A percentile compares a stretch with the other conserved stretches of the same genome.
Evolutionary conservation across 176 grass and related monocot genomes (phyloP).

Genomic region (Oryza glaberrima): DNA sequence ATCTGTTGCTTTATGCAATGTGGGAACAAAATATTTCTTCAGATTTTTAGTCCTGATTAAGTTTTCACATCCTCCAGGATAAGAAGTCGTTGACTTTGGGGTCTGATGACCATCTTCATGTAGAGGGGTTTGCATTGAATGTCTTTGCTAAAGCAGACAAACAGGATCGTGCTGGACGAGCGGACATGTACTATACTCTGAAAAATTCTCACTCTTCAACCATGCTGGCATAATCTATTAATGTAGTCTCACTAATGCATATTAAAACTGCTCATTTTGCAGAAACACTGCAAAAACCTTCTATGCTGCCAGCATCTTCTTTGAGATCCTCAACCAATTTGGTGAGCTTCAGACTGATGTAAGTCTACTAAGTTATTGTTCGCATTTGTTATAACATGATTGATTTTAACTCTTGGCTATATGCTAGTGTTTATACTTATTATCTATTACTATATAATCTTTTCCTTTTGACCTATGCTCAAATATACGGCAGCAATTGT

Average conservation of each 20-base stretch:
- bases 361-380: slow-evolving; percentile 35
- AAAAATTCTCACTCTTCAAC: slow-evolving; percentile 36
- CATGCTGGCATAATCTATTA: slow-evolving; percentile 6
- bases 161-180: slow-evolving; percentile 89
- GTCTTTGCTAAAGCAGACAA: slow-evolving; percentile 99
- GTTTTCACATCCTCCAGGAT: slow-evolving; percentile 58
- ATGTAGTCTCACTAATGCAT: slow-evolving; percentile 5
- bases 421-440: not conserved
- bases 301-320: slow-evolving; percentile 97
- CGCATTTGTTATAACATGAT: not conserved
- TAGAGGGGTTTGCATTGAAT: slow-evolving; percentile 94
- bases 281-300: slow-evolving; percentile 99
- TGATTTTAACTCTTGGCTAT: not conserved
- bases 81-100: slow-evolving; percentile 79
- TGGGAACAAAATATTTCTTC: not conserved
- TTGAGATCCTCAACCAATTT: slow-evolving; percentile 94
- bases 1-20: not conserved
- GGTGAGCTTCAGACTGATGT: slow-evolving; percentile 88
- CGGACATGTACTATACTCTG: slow-evolving; percentile 71
- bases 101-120: slow-evolving; percentile 79
- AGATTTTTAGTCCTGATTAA: slow-evolving; percentile 31
- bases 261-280: slow-evolving; percentile 34
- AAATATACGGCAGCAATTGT: not conserved
- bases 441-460: not conserved
- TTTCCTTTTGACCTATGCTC: not conserved